Evolutionary conservation across 805 yeast genomes (phyloP), one percentile per base, ranked within the genome.

Genomic region (Wickerhamomyces subpelliculosus): DNA sequence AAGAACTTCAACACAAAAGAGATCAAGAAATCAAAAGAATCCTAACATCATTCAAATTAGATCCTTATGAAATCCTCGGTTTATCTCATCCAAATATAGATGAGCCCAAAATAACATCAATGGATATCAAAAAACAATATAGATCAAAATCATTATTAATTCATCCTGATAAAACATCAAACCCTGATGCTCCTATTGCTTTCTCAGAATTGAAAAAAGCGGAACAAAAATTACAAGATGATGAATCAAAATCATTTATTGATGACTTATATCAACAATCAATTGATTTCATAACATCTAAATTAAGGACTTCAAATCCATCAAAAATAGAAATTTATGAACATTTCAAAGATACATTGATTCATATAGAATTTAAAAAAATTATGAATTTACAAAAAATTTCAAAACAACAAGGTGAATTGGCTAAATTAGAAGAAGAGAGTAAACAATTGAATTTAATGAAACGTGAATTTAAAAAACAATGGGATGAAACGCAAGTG

Each of bases 121-220:
- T 7, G 3, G 30, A 27, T 35, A 67, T 78, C 39, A 70, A 67
- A 44, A 71, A 64, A 41, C 47, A 60, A 28, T 81, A 68, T 52
- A 60, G 86, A 20, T 70, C 68, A 55, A 78, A 75, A 52, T 78
- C 87, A 2, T 58, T 81, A 27, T 57, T 78, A 41, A 73, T 81
- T 14, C 89, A 81, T 53, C 89, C 89, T 0, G 89, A 81, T 52
- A 79, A 78, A 50, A 67, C 75, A 1, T 52, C 57, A 23, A 72
- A 80, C 46, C 60, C 65, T 0, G 58, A 65, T n/a, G 85, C 87
- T 0, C 75, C 84, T 0, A 68, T 60, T 24, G 87, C 87, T 2
- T 81, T 81, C 54, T 81, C 77, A 48, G 39, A 64, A 26, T 55
- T 81, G 36, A 76, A 78, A 44, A 72, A 70, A 43, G 78, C 87